A percentile compares a stretch with the other conserved stretches of the same genome.
Evolutionary conservation across 257 asterid genomes (phyloP).

Genomic region (Phtheirospermum japonicum): DNA sequence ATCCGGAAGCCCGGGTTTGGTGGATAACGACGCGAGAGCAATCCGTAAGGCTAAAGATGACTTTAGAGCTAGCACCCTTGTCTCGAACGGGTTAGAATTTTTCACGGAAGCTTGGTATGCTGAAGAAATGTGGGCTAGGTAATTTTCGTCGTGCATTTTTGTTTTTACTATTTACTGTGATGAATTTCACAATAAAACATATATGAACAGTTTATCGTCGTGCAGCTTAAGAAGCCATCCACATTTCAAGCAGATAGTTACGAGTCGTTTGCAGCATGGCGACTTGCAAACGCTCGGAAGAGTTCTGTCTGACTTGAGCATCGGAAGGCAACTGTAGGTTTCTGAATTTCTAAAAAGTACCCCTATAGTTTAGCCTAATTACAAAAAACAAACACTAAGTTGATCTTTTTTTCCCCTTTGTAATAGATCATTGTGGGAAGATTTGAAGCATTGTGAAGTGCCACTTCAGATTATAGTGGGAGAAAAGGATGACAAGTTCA

Average conservation of each 20-base stretch:
- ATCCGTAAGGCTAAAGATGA: slow-evolving; percentile 76
- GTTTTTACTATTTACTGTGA: background rate
- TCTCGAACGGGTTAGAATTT: slow-evolving; percentile 63
- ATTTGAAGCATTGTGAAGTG: slow-evolving; percentile 62
- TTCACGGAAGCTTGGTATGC: slow-evolving; percentile 80
- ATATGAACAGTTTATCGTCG: slow-evolving; percentile 16
- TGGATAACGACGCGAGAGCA: slow-evolving; percentile 53
- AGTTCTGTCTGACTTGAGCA: slow-evolving; percentile 65
- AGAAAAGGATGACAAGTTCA: slow-evolving; percentile 75
- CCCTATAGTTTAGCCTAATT: background rate
- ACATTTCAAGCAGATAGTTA: slow-evolving; percentile 47
- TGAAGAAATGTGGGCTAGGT: slow-evolving; percentile 88
- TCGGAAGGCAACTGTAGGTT: slow-evolving; percentile 93
- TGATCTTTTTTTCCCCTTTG: background rate
- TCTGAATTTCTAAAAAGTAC: background rate
- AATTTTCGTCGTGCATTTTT: slow-evolving; percentile 18
- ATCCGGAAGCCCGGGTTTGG: slow-evolving; percentile 92
- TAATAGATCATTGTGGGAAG: slow-evolving; percentile 80
- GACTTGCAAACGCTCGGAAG: slow-evolving; percentile 68
- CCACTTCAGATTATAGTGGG: slow-evolving; percentile 78
- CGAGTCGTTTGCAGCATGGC: slow-evolving; percentile 59
- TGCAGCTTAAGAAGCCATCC: slow-evolving; percentile 88
- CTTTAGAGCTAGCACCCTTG: slow-evolving; percentile 65
- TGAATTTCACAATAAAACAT: background rate
- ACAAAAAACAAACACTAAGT: background rate